These are phyloP conservation scores for Tolypocladium ovalisporum DNA, from an alignment of 2,329 filamentous ascomycete genomes.

Conservation along the genomic window DNA sequence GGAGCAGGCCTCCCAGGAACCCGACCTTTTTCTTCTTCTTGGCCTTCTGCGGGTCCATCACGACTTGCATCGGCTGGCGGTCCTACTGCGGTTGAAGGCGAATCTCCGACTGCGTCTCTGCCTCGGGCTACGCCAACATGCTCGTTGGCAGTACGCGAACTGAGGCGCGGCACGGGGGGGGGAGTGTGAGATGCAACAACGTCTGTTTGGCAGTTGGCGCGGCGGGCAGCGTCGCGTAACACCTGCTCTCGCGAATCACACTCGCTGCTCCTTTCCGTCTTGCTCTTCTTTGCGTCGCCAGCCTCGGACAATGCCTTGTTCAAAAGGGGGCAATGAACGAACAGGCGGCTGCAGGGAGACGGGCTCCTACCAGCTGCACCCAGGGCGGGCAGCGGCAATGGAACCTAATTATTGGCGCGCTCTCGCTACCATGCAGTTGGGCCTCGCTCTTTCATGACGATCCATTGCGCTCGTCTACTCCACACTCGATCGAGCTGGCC, in stretches of 20 bases:
- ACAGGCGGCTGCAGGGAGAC: neutral
- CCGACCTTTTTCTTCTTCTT: constrained; percentile 27
- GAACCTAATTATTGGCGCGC: neutral
- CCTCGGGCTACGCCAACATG: neutral
- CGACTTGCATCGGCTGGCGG: constrained; percentile 5
- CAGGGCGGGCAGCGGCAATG: neutral
- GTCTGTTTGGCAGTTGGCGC: neutral
- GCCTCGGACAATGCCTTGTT: neutral
- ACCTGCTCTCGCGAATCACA: neutral
- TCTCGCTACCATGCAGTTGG: neutral
- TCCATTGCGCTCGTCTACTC: neutral
- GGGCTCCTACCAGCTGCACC: neutral
- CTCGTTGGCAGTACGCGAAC: neutral
- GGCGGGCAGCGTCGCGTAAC: neutral
- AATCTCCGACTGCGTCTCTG: neutral
- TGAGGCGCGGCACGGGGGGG: too few species aligned
- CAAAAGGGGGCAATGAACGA: neutral
- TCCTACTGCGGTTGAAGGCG: neutral
- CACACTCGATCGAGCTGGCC: too few species aligned
- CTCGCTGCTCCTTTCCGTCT: neutral
- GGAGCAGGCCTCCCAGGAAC: constrained; percentile 38
- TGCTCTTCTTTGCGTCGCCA: neutral
- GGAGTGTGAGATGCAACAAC: neutral
- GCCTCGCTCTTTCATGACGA: neutral
- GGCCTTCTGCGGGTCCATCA: constrained; percentile 21